These are phyloP conservation scores for Neoarthrinium moseri DNA, from an alignment of 2,329 filamentous ascomycete genomes.

Conservation along the genomic window DNA sequence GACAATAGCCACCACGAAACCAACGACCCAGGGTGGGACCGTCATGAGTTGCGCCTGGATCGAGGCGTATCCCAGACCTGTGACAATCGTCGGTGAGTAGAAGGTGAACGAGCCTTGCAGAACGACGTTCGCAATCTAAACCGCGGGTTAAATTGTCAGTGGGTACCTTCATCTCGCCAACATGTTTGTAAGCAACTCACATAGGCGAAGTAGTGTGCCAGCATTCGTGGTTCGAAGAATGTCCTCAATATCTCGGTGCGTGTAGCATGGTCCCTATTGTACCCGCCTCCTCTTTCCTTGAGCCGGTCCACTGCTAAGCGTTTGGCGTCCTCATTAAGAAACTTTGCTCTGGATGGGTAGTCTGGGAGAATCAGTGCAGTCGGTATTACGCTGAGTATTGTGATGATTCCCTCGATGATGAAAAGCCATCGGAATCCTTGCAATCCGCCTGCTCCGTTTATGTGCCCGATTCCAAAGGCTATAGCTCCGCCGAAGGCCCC, in stretches of 20 bases:
- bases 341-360: constrained; percentile 22
- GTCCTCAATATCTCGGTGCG: constrained; percentile 34
- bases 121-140: constrained; percentile 24
- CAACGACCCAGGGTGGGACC: constrained; percentile 26
- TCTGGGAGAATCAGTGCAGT: constrained; percentile 21
- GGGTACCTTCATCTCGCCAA: too few species aligned
- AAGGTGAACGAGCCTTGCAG: constrained; percentile 42
- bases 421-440: constrained; percentile 35
- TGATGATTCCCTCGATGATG: constrained; percentile 13
- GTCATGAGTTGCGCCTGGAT: constrained; percentile 25
- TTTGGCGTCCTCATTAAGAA: constrained; percentile 18
- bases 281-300: constrained; percentile 30
- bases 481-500: constrained; percentile 63
- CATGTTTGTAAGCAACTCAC: constrained; percentile 13
- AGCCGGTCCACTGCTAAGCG: constrained; percentile 20
- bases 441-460: constrained; percentile 31
- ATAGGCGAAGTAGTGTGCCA: constrained; percentile 33
- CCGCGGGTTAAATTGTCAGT: neutral
- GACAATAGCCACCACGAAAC: constrained; percentile 21
- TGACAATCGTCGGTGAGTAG: constrained; percentile 52
- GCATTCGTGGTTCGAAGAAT: constrained; percentile 33
- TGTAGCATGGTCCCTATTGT: constrained; percentile 31
- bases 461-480: constrained; percentile 41
- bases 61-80: constrained; percentile 30
- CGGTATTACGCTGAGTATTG: constrained; percentile 14